Evolutionary conservation across 768 basidiomycete genomes (phyloP).

Genomic region (Boletus sp.): DNA sequence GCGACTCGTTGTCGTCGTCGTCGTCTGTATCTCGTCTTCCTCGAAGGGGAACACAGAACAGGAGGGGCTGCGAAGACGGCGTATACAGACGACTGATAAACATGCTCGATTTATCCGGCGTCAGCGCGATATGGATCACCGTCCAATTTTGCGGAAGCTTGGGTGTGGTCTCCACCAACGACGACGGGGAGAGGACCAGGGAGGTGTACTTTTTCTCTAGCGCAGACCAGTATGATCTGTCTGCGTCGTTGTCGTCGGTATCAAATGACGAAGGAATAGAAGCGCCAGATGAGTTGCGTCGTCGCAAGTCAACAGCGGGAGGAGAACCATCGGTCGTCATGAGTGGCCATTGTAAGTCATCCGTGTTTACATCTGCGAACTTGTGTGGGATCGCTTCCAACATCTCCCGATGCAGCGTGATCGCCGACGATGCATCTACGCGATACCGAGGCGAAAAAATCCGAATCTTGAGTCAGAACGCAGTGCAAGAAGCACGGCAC

Average conservation of each 20-base stretch:
- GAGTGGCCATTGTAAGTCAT: slow-evolving; percentile 77
- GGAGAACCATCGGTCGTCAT: slow-evolving; percentile 45
- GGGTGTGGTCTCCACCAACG: slow-evolving; percentile 41
- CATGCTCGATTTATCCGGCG: slow-evolving; percentile 78
- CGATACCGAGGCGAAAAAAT: neutral
- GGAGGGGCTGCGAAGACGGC: slow-evolving; percentile 51
- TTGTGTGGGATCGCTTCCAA: slow-evolving; percentile 78
- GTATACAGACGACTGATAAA: slow-evolving; percentile 78
- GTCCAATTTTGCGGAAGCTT: slow-evolving; percentile 77
- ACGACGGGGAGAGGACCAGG: slow-evolving; percentile 22
- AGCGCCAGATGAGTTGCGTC: slow-evolving; percentile 17
- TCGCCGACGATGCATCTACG: slow-evolving; percentile 68
- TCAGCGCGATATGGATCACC: slow-evolving; percentile 77
- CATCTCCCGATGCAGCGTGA: slow-evolving; percentile 84
- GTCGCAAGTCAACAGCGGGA: slow-evolving; percentile 22
- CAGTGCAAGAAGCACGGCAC: neutral
- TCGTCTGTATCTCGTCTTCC: slow-evolving; percentile 74
- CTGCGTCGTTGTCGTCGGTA: slow-evolving; percentile 38
- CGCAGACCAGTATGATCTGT: slow-evolving; percentile 58
- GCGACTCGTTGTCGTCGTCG: slow-evolving; percentile 68
- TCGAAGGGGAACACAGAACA: slow-evolving; percentile 88
- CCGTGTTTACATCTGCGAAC: slow-evolving; percentile 42
- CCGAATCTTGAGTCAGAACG: neutral
- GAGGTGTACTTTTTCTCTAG: slow-evolving; percentile 52
- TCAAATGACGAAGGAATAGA: slow-evolving; percentile 19